phyloP scores from a whole-genome alignment of 192 early-diverging fungal species.

The Entomortierella chlamydospora region DNA sequence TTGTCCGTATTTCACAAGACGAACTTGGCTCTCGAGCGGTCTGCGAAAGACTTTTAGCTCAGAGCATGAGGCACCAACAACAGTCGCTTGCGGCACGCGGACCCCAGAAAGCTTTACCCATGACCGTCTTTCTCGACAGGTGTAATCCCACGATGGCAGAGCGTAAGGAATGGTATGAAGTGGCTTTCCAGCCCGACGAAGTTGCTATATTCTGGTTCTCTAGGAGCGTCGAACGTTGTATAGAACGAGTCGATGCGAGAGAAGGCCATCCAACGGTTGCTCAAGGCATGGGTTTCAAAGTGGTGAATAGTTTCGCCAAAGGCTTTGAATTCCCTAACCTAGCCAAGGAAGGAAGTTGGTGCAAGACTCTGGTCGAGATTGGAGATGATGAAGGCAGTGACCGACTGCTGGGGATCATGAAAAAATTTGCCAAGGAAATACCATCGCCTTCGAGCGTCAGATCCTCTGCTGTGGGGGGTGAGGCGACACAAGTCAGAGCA shows the following conservation, averaged over 20 bases:
- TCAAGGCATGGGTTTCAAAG: conserved; percentile 32
- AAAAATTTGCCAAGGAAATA: conserved; percentile 30
- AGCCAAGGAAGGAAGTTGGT: conserved; percentile 45
- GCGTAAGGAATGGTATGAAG: conserved; percentile 51
- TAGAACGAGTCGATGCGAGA: conserved; percentile 37
- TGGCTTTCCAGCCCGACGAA: conserved; percentile 48
- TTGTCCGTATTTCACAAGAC: conserved; percentile 50
- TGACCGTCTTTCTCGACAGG: conserved; percentile 44
- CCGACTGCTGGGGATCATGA: conserved; percentile 20
- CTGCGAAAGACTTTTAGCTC: conserved; percentile 44
- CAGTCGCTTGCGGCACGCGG: conserved; percentile 34
- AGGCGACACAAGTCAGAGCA: conserved; percentile 19
- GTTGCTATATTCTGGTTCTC: conserved; percentile 47
- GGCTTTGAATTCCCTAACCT: conserved; percentile 43
- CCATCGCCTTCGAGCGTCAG: not conserved
- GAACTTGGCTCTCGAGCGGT: conserved; percentile 45
- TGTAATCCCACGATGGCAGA: conserved; percentile 47
- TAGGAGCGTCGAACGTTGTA: conserved; percentile 19
- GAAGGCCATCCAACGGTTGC: conserved; percentile 40
- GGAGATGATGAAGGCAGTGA: conserved; percentile 47
- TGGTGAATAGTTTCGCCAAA: conserved; percentile 42
- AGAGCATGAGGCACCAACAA: conserved; percentile 51
- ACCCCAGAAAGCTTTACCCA: conserved; percentile 45
- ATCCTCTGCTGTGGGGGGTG: not conserved
- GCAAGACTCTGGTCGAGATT: conserved; percentile 40